phyloP scores from a whole-genome alignment of 805 yeast species.

The Starmera caribaea region DNA sequence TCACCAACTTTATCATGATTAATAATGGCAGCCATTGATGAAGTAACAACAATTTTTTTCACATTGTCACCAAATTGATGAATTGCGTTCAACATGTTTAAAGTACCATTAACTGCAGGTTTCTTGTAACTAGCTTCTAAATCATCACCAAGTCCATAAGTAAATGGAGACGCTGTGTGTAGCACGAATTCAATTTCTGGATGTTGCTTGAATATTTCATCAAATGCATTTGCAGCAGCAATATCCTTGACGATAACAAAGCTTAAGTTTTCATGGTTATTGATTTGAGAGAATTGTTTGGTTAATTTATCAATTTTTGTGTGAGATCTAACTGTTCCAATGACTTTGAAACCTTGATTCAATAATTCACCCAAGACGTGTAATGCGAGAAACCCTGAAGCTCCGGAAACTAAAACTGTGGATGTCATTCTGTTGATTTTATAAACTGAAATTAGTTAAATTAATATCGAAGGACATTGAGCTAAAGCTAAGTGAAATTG shows the following conservation, averaged over 20 bases:
- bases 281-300: constrained; percentile 11
- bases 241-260: constrained; percentile 39
- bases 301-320: constrained; percentile 20
- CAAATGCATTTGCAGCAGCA: constrained; percentile 31
- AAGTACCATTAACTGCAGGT: constrained; percentile 54
- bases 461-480: too few relatives aligned
- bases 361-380: constrained; percentile 29
- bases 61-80: constrained; percentile 24
- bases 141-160: constrained; percentile 23
- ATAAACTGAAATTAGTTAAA: too few relatives aligned
- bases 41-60: constrained; percentile 41
- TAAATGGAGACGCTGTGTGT: constrained; percentile 50
- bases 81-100: constrained; percentile 36
- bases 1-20: constrained; percentile 9
- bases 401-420: constrained; percentile 31
- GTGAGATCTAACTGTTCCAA: constrained; percentile 20
- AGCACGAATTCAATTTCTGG: constrained; percentile 42
- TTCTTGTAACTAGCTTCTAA: constrained; percentile 39
- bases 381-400: constrained; percentile 35
- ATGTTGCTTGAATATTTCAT: constrained; percentile 28
- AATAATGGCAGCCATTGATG: constrained; percentile 41
- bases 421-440: too few relatives aligned
- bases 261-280: constrained; percentile 22
- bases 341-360: constrained; percentile 27
- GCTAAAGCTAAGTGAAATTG: too few relatives aligned